Evolutionary conservation across 176 grass and related monocot species (phyloP), one percentile per base, ranked within the genome.

Genomic region (Phoenix dactylifera): DNA sequence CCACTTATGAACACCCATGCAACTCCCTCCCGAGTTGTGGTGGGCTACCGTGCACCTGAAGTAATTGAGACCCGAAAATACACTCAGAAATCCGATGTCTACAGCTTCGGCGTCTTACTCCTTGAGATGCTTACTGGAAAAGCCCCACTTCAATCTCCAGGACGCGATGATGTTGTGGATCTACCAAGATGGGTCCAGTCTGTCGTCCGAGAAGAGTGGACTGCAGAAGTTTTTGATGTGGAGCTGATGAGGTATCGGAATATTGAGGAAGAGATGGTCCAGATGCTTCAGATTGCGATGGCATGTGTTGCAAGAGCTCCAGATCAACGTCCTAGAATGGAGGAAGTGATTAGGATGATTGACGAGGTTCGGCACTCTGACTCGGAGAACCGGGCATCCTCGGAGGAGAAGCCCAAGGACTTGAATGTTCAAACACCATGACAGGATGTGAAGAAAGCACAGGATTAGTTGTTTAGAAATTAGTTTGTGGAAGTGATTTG

Each of bases 161-260:
- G 60, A 39, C 30, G 18, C 0, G 60, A 62, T 22, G 60, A 62
- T 62, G 60, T 49, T 4, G 60, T 62, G 10, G 60, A 62, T 23
- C 60, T 62, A 16, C 60, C 60, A 1, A 62, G 15, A 62, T 62
- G 60, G 60, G 60, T 62, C 32, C 60, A 62, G 35, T 62, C 32
- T 22, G 60, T 62, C n/a, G 60, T 62, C 7, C 60, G 60, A 62
- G 60, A 62, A 62, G 60, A 62, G 32, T 62, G 60, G 60, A 62
- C 60, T 62, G 60, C 60, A 22, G 60, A 62, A 62, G 60, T 62
- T 14, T 62, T 62, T 22, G 60, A 62, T 3, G 60, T 62, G 60
- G 60, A 62, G 16, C 26, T 62, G 29, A 62, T 48, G n/a, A 62
- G 60, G 60, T 26, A 62, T 49, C 60, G 14, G 16, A 39, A 62